phyloP scores from a whole-genome alignment of 1,284 basidiomycete species.

The Cutaneotrichosporon mucoides region DNA sequence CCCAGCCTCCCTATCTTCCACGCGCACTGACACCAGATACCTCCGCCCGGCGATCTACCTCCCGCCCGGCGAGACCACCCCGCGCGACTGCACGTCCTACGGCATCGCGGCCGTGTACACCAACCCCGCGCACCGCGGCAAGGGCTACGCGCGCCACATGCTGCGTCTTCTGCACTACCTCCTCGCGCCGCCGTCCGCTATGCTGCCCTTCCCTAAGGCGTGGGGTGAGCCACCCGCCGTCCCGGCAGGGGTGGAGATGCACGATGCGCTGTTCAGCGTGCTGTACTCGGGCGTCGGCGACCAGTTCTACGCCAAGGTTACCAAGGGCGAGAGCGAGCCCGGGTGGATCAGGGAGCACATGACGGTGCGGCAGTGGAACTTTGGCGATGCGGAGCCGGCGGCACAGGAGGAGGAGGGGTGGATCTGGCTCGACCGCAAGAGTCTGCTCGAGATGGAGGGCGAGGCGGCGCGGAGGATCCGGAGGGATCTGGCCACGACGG shows the following conservation, averaged over 20 bases:
- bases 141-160: constrained; percentile 36
- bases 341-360: constrained; percentile 9
- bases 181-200: constrained; percentile 10
- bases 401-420: neutral
- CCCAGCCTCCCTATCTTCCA: too few relatives aligned
- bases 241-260: neutral
- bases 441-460: neutral
- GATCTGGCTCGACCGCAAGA: constrained; percentile 7
- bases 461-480: constrained; percentile 4
- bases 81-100: constrained; percentile 25
- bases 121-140: constrained; percentile 25
- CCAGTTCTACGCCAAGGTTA: constrained; percentile 30
- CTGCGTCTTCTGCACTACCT: constrained; percentile 34
- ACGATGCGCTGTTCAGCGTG: constrained; percentile 23
- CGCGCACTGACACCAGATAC: constrained; percentile 22
- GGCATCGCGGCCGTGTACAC: constrained; percentile 38
- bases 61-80: constrained; percentile 6
- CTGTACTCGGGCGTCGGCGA: constrained; percentile 37
- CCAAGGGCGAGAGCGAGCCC: constrained; percentile 5
- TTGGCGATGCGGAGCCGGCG: neutral
- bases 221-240: constrained; percentile 26
- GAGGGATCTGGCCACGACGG: neutral
- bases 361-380: neutral
- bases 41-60: constrained; percentile 19
- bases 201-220: constrained; percentile 22